Percentiles rank a stretch among this genome's conserved stretches.
These are phyloP conservation scores for Tolypocladium cylindrosporum DNA, from an alignment of 2,329 filamentous ascomycete genomes.

Conservation along the genomic window DNA sequence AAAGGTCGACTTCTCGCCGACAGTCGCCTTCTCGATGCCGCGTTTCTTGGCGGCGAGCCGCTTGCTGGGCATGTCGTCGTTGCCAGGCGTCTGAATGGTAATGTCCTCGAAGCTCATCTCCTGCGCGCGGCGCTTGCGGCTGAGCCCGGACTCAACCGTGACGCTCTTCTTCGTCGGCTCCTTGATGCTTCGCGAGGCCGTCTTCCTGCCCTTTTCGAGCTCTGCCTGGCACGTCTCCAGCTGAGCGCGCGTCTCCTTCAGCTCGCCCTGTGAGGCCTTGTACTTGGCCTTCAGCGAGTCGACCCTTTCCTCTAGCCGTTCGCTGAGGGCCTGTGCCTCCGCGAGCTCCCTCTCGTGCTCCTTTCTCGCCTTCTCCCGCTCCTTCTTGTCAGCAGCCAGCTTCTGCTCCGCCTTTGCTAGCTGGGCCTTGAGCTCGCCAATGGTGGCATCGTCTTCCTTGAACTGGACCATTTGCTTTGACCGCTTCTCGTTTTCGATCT, in stretches of 20 bases:
- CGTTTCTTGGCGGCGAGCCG: slow-evolving; percentile 42
- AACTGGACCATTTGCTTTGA: slow-evolving; percentile 20
- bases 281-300: slow-evolving; percentile 61
- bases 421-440: slow-evolving; percentile 29
- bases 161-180: slow-evolving; percentile 13
- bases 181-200: slow-evolving; percentile 7
- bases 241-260: slow-evolving; percentile 49
- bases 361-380: slow-evolving; percentile 34
- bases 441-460: slow-evolving; percentile 25
- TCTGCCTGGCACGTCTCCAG: slow-evolving; percentile 29
- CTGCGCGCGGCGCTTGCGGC: slow-evolving; percentile 35
- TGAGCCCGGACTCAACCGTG: slow-evolving; percentile 18
- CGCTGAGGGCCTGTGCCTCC: slow-evolving; percentile 52
- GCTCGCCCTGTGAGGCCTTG: slow-evolving; percentile 57
- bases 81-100: slow-evolving; percentile 35
- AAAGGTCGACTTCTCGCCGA: slow-evolving; percentile 84
- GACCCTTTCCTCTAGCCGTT: slow-evolving; percentile 60
- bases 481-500: slow-evolving; percentile 67
- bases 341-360: slow-evolving; percentile 43
- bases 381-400: slow-evolving; percentile 29
- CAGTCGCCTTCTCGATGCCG: slow-evolving; percentile 36
- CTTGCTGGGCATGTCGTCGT: slow-evolving; percentile 29
- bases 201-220: slow-evolving; percentile 23
- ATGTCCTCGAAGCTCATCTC: slow-evolving; percentile 35
- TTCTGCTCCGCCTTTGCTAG: slow-evolving; percentile 26